phyloP scores from a whole-genome alignment of 2,329 filamentous ascomycete species.

The Ceratocystiopsis sp. region DNA sequence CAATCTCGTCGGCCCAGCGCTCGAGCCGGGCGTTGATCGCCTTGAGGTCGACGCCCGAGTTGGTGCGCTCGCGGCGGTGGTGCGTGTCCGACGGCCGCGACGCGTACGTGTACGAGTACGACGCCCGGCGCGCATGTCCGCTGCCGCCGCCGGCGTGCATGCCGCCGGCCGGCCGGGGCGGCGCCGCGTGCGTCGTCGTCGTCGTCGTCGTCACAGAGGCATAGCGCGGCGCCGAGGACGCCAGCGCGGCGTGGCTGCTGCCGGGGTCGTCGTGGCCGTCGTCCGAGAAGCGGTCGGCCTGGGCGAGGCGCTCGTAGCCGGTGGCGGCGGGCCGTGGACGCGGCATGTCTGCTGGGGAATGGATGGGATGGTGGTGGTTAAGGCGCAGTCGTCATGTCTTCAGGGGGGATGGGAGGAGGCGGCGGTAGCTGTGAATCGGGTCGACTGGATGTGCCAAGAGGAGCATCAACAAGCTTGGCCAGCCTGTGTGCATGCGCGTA shows the following conservation, averaged over 20 bases:
- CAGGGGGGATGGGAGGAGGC: not conserved
- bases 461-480: slow-evolving; percentile 1
- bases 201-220: slow-evolving; percentile 31
- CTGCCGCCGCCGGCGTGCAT: slow-evolving; percentile 20
- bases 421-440: not conserved
- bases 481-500: not conserved
- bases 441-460: too few relatives aligned
- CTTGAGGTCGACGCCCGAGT: slow-evolving; percentile 90
- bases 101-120: not conserved
- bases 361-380: too few relatives aligned
- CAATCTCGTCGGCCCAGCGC: slow-evolving; percentile 95
- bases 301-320: slow-evolving; percentile 70
- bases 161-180: slow-evolving; percentile 18
- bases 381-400: not conserved
- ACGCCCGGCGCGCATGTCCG: not conserved
- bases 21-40: slow-evolving; percentile 93
- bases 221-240: slow-evolving; percentile 35
- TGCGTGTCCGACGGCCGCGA: too few relatives aligned
- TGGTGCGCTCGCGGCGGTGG: slow-evolving; percentile 31
- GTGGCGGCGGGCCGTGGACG: slow-evolving; percentile 55
- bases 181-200: too few relatives aligned
- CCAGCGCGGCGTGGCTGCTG: slow-evolving; percentile 31
- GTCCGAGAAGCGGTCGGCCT: slow-evolving; percentile 61
- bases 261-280: slow-evolving; percentile 51
- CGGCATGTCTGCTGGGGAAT: too few relatives aligned